Base-by-base conservation (phyloP, 345 rosid species). In the Populus tremula region DNA sequence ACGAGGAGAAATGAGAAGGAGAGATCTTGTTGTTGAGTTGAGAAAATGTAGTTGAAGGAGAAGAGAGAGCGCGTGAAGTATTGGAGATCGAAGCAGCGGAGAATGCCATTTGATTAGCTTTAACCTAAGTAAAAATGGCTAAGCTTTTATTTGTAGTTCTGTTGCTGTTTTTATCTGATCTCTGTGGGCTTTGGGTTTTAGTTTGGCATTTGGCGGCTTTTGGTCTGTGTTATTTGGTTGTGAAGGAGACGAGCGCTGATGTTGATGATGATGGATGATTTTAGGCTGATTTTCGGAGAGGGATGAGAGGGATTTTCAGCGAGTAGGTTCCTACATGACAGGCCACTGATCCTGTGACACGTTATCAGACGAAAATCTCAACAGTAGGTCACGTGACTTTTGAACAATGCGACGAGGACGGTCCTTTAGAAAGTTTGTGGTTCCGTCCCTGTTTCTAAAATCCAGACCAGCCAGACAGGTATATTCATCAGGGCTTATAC, bases 51-150 rank as follows among this genome's bases (percentile, higher is more conserved):
- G 31, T 39, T 65, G 5, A 59, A n/a, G 80, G 29, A 39, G 74
- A 59, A 6, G 84, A 67, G 71, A 71, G 72, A 31, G 72, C 39
- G 62, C 76, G 80, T 8, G 75, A 73, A 31, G 78, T 29, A 59
- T 41, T 59, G 20, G 80, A 76, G 76, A 80, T 76, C 82, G 81
- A 71, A 70, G 86, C 71, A 61, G 85, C 23, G 5, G n/a, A 71
- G 82, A 80, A 75, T 59, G 86, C 87, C 86, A 84, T 84, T 11
- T 59, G 29, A 3, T 59, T 3, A n/a, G 63, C 63, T 59, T 41
- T 59, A 23, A 12, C 12, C 29, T 3, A 25, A 59, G 5, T 59
- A 59, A 23, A 59, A 59, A 59, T 59, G 63, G 63, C 29, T n/a
- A 23, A 29, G 25, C 63, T 59, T 23, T 59, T 59, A 41, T 41